phyloP scores from a whole-genome alignment of 2,329 filamentous ascomycete genomes.

The Apiospora pterosperma region DNA sequence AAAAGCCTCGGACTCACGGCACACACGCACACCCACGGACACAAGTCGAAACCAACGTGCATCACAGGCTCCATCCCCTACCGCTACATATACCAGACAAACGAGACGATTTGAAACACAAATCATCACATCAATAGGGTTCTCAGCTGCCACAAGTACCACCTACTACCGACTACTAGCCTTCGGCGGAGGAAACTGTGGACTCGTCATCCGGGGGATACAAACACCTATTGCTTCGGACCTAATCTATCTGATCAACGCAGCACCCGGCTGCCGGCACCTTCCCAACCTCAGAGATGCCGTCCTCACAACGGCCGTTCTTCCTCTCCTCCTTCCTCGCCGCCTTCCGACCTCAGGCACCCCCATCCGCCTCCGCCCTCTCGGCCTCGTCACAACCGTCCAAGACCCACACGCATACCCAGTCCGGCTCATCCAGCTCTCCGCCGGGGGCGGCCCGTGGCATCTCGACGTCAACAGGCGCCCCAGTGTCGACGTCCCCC shows the following conservation, averaged over 20 bases:
- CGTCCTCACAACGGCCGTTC: slow-evolving; percentile 30
- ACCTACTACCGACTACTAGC: neutral
- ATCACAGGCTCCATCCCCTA: neutral
- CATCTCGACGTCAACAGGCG: slow-evolving; percentile 9
- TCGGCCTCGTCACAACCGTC: slow-evolving; percentile 23
- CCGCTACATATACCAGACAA: neutral
- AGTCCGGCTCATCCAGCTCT: slow-evolving; percentile 10
- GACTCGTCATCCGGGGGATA: neutral
- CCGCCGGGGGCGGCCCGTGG: neutral
- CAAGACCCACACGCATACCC: slow-evolving; percentile 21
- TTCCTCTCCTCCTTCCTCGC: slow-evolving; percentile 31
- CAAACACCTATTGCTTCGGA: neutral
- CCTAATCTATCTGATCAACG: neutral
- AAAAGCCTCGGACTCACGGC: neutral
- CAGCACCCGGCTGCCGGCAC: neutral
- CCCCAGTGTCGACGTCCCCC: slow-evolving; percentile 19
- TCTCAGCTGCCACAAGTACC: neutral
- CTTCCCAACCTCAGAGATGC: slow-evolving; percentile 16
- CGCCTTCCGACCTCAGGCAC: slow-evolving; percentile 26
- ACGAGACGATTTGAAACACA: neutral
- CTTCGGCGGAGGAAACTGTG: neutral
- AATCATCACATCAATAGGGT: neutral
- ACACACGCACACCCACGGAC: neutral
- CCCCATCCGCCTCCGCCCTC: slow-evolving; percentile 19
- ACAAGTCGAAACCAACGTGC: neutral